Percentiles rank a stretch among this genome's conserved stretches.
Evolutionary conservation across 2,329 filamentous ascomycete genomes (phyloP).

Genomic region (Biscogniauxia sp.): DNA sequence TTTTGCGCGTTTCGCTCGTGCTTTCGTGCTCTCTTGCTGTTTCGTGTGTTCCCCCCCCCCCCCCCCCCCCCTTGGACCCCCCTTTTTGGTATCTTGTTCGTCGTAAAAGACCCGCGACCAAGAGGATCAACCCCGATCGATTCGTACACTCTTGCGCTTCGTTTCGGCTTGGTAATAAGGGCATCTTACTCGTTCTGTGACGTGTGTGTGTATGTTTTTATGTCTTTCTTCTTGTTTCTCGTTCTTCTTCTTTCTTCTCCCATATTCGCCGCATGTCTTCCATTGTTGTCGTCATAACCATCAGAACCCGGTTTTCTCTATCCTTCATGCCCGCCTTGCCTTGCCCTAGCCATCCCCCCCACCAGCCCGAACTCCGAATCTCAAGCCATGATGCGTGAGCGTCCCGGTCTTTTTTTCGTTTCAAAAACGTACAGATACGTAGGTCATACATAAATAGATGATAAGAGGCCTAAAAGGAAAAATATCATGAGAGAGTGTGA

Average conservation of each 20-base stretch:
- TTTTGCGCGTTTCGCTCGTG: not conserved
- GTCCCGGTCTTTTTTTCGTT: not conserved
- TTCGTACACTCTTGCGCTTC: no score
- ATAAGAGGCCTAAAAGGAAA: not conserved
- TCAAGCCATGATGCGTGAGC: not conserved
- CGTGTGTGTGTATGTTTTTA: no score
- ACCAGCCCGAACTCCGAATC: not conserved
- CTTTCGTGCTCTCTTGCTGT: not conserved
- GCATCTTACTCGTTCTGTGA: no score
- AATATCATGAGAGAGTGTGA: not conserved
- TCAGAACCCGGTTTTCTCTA: not conserved
- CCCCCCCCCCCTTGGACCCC: no score
- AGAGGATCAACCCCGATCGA: not conserved
- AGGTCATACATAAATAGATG: not conserved
- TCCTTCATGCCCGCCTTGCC: not conserved
- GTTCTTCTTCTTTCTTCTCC: not conserved
- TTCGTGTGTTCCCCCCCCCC: no score
- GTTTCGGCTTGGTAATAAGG: no score
- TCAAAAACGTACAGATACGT: not conserved
- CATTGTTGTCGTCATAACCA: no score
- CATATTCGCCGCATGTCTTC: no score
- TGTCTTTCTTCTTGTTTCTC: not conserved
- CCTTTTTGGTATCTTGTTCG: not conserved
- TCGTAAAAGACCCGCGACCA: not conserved
- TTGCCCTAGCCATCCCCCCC: no score